Evolutionary conservation across 192 early-diverging fungal genomes (phyloP).

Genomic region (Umbelopsis sp.): DNA sequence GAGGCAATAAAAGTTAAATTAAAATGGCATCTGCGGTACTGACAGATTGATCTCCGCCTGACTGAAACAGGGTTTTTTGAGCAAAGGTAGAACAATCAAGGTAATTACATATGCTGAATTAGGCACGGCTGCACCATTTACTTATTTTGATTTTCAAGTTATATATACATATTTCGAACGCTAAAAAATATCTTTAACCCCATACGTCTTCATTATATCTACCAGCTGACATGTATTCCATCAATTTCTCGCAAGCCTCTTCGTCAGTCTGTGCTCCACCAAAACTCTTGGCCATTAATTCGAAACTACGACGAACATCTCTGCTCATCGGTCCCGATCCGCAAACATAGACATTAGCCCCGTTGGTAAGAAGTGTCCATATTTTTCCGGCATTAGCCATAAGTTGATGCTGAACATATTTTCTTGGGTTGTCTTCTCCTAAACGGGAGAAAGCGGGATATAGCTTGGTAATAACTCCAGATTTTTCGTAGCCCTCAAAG

Average conservation of each 20-base stretch:
- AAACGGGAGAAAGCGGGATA: constrained; percentile 70
- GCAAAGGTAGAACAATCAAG: no score
- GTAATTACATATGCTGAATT: no score
- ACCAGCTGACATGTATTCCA: constrained; percentile 14
- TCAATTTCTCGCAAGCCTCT: constrained; percentile 15
- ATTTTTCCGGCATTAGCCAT: constrained; percentile 30
- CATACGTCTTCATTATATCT: constrained; percentile 42
- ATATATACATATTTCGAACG: neutral
- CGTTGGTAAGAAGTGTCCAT: constrained; percentile 29
- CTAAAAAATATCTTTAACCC: constrained; percentile 21
- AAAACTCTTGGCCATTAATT: constrained; percentile 30
- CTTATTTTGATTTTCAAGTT: neutral
- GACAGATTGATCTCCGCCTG: no score
- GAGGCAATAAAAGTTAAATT: no score
- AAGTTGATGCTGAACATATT: constrained; percentile 42
- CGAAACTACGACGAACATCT: constrained; percentile 34
- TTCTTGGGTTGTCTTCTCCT: constrained; percentile 49
- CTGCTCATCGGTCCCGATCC: constrained; percentile 33
- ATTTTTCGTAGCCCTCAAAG: constrained; percentile 48
- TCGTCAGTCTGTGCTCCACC: constrained; percentile 28
- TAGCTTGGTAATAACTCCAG: constrained; percentile 61
- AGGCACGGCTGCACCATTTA: no score
- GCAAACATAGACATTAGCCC: constrained; percentile 31
- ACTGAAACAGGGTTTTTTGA: no score
- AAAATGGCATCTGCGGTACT: no score